These are phyloP conservation scores for Saprolegnia diclina DNA, from an alignment of 352 stramenopile species.

Conservation along the genomic window DNA sequence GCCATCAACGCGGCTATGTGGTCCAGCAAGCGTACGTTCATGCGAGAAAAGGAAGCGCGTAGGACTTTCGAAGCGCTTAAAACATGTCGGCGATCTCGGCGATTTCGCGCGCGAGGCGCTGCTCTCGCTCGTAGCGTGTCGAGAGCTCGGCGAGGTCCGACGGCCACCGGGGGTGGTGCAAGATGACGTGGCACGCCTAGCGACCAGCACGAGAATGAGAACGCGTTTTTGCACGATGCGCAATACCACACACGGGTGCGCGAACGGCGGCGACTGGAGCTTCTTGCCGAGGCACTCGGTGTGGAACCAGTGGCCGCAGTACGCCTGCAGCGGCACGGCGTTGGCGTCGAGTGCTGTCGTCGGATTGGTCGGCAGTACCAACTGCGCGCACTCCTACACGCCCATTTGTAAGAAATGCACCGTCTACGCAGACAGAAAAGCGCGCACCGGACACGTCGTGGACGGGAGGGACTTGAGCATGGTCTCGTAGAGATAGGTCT, in stretches of 20 bases:
- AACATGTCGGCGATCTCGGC: slow-evolving; percentile 25
- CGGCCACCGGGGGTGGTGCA: slow-evolving; percentile 19
- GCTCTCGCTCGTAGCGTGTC: neutral
- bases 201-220: neutral
- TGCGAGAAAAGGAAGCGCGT: no score
- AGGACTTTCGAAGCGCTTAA: no score
- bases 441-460: slow-evolving; percentile 5
- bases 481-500: slow-evolving; percentile 14
- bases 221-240: neutral
- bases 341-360: neutral
- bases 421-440: neutral
- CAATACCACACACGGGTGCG: slow-evolving; percentile 8
- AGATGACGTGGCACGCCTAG: slow-evolving; percentile 17
- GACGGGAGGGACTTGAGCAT: neutral
- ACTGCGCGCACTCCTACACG: neutral
- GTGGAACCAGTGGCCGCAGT: slow-evolving; percentile 24
- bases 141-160: slow-evolving; percentile 16
- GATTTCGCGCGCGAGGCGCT: slow-evolving; percentile 1
- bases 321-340: neutral
- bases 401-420: neutral
- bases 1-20: no score
- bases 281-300: slow-evolving; percentile 15
- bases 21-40: no score
- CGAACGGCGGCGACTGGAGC: slow-evolving; percentile 13
- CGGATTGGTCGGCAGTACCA: neutral